Conservation (phyloP, 2,329 filamentous ascomycete species). For the Biscogniauxia sp. region DNA sequence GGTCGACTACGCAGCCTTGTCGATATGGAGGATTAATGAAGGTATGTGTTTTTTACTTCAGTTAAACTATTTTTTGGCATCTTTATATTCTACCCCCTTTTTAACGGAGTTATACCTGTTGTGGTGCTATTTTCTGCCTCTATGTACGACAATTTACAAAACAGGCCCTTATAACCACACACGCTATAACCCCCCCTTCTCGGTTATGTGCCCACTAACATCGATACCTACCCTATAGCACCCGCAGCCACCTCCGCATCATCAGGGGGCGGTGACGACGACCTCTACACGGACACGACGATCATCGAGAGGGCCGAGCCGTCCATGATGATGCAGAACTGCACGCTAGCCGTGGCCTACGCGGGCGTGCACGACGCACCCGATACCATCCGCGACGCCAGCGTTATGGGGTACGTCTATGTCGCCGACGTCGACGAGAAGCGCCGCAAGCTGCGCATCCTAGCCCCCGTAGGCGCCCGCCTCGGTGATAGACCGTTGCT, state of each 20-base stretch:
- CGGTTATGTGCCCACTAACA: conserved; percentile 2
- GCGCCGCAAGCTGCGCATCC: conserved; percentile 73
- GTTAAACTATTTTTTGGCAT: background rate
- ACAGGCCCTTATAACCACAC: too few species aligned
- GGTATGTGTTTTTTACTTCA: conserved; percentile 41
- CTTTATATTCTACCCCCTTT: background rate
- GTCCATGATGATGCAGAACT: conserved; percentile 70
- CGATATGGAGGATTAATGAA: conserved; percentile 68
- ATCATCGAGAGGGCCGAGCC: conserved; percentile 63
- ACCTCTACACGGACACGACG: conserved; percentile 26
- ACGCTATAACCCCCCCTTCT: too few species aligned
- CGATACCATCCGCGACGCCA: conserved; percentile 73
- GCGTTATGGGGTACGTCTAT: conserved; percentile 90
- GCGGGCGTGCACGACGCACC: conserved; percentile 67
- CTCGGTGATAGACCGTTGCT: conserved; percentile 78
- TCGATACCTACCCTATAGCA: conserved; percentile 1
- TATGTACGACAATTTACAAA: too few species aligned
- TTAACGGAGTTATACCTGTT: too few species aligned
- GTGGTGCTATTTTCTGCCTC: too few species aligned
- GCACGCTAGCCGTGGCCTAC: conserved; percentile 81
- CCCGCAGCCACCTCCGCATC: conserved; percentile 10
- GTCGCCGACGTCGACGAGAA: conserved; percentile 88
- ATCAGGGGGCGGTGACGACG: conserved; percentile 17
- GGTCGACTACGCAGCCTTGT: conserved; percentile 71
- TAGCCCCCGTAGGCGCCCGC: conserved; percentile 80